A percentile compares a stretch with the other conserved stretches of the same genome.
Evolutionary conservation across 129 eudicot species (phyloP).

Genomic region (Glebionis coronaria): DNA sequence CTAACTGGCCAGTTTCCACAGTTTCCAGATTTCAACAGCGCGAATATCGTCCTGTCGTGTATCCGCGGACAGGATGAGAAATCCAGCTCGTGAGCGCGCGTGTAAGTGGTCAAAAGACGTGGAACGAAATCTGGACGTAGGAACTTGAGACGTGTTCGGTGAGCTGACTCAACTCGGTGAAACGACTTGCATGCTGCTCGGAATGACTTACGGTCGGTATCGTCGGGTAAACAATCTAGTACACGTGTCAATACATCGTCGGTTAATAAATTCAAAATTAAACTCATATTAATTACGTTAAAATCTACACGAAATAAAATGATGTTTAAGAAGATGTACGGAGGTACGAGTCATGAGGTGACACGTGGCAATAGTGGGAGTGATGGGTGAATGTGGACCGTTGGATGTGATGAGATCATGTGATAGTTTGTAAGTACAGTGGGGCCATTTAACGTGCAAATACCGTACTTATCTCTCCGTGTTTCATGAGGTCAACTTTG

Average conservation of each 20-base stretch:
- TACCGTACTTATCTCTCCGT: constrained; percentile 40
- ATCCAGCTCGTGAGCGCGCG: constrained; percentile 41
- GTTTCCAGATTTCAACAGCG: too few relatives aligned
- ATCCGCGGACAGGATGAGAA: constrained; percentile 70
- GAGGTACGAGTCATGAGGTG: constrained; percentile 24
- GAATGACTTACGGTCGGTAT: constrained; percentile 57
- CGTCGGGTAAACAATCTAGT: constrained; percentile 33
- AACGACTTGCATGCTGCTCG: constrained; percentile 57
- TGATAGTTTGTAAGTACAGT: constrained; percentile 13
- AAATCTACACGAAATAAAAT: constrained; percentile 53
- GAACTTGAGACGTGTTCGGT: constrained; percentile 47
- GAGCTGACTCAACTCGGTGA: constrained; percentile 50
- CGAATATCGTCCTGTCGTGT: constrained; percentile 35
- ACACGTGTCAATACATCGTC: constrained; percentile 53
- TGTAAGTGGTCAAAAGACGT: constrained; percentile 41
- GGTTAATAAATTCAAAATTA: constrained; percentile 34
- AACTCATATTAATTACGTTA: constrained; percentile 22
- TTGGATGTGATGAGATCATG: constrained; percentile 23
- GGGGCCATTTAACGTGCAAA: constrained; percentile 41
- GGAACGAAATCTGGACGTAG: constrained; percentile 57
- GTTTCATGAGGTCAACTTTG: constrained; percentile 14
- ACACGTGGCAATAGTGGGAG: constrained; percentile 11
- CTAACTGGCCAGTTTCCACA: constrained; percentile 33
- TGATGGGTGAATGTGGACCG: constrained; percentile 10
- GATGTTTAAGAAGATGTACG: constrained; percentile 35